Base-by-base conservation (phyloP, 495 filamentous ascomycete genomes). In the Glonium stellatum region DNA sequence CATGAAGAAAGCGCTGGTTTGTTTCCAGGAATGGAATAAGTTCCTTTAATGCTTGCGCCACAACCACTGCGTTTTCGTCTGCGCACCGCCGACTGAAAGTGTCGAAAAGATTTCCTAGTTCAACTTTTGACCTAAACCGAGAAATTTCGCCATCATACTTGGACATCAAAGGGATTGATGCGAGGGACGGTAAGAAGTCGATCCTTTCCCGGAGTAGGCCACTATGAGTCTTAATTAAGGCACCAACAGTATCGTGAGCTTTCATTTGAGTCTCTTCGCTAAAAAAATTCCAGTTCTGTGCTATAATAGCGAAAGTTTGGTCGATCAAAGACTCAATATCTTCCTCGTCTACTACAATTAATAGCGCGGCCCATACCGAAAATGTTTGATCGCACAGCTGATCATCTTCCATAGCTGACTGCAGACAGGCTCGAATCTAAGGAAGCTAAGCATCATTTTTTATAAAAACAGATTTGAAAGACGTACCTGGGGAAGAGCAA, bases 351-450 rank as follows among this genome's bases (percentile, higher is more conserved):
- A 96, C 75, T 44, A 82, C 80, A 31, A 71, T 80, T 25, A 97
- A 79, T 74, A 97, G 83, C 13, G 83, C 75, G 42, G 82, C 81
- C 93, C 95, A 99, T 52, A 89, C 88, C 11, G 80, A 80, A 70
- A 97, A 91, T 1, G 89, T 88, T 55, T 83, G 78, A 60, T 88
- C 79, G 54, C 88, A 82, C 23, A 97, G 78, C 23, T 86, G 82
- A 41, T 83, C 77, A 15, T 83, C 82, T 19, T 85, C 79, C 57
- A 97, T 78, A 0, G 92, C 90, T 21, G 90, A 89, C 61, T 93
- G 86, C 15, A 97, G 78, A 69, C 87, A 96, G 15, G 93, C 89
- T 55, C 87, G 87, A 51, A 96, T 89, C 85, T 93, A 60, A 37
- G 13, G 31, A 53, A 41, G 67, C 52, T n/a, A 52, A 22, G 9